Conservation (phyloP, 345 rosid species). For the Kandelia obovata region DNA sequence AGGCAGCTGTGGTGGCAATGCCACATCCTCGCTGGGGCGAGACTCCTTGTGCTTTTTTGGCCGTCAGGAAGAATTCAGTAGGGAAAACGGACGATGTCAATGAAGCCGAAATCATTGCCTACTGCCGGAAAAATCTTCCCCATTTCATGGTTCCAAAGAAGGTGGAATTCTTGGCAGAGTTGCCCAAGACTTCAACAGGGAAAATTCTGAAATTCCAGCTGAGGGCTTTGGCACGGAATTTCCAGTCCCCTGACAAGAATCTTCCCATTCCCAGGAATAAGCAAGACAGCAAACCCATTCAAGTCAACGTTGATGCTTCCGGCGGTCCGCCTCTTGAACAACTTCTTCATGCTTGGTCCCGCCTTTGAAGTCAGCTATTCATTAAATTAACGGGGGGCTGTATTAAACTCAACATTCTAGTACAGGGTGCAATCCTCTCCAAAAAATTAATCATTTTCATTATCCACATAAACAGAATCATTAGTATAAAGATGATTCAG, state of each 20-base stretch:
- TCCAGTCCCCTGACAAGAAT: background rate
- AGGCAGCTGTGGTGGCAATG: conserved; percentile 60
- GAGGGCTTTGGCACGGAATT: conserved; percentile 38
- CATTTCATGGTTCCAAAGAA: conserved; percentile 55
- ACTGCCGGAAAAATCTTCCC: conserved; percentile 45
- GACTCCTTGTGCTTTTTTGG: conserved; percentile 56
- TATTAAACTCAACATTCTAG: too few species aligned
- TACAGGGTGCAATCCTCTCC: too few species aligned
- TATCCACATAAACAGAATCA: too few species aligned
- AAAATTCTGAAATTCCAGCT: conserved; percentile 49
- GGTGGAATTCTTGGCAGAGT: conserved; percentile 6
- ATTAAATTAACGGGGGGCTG: too few species aligned
- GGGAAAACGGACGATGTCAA: conserved; percentile 6
- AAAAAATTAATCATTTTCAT: too few species aligned
- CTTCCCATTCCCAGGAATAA: too few species aligned
- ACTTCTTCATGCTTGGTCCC: too few species aligned
- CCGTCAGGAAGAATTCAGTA: conserved; percentile 11
- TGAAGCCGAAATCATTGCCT: conserved; percentile 38
- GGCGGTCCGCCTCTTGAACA: too few species aligned
- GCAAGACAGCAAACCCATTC: too few species aligned
- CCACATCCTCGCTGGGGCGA: conserved; percentile 59
- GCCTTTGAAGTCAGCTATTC: too few species aligned
- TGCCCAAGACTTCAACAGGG: conserved; percentile 55
- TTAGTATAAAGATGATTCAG: too few species aligned
- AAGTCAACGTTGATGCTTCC: too few species aligned